Evolutionary conservation across 768 basidiomycete species (phyloP), one percentile per base, ranked within the genome.

Genomic region (Calocera viscosa): DNA sequence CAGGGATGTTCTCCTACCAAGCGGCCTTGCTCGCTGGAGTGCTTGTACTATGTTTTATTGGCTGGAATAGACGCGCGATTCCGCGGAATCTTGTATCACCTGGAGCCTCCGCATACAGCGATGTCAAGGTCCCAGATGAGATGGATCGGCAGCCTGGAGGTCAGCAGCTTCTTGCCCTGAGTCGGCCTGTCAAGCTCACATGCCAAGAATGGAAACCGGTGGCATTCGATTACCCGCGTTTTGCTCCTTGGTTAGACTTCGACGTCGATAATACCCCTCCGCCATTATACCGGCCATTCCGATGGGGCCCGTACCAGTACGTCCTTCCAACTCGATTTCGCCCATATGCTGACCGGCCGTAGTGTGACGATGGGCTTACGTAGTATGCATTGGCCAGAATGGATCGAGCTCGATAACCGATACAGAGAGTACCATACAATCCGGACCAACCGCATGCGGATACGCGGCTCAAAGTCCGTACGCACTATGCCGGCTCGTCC

Each of bases 351-450:
- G 39, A 11, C 8, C 16, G 8, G 12, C 40, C 47, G 38, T 40
- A 88, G 86, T 69, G 79, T 86, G 43, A 88, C 85, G 34, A 88
- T 88, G 85, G 86, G 83, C 68, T 82, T 86, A 71, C 81, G 84
- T 40, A 76, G 72, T 63, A 88, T 89, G 86, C 78, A 77, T 10
- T 90, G 85, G 84, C 79, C 81, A 41, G 83, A 86, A 65, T 89
- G 88, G 88, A 83, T 90, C 53, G 86, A 89, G 84, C 78, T 88
- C 34, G 88, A 88, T 73, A 79, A 81, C 66, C 76, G 82, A 66
- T 87, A 83, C 71, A 72, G 77, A 14, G 70, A 73, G 22, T 86
- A 84, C 71, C 82, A 87, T 72, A 76, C 76, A 14, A 84, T 91
- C 60, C 67, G 69, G 16, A 7, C 34, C 5, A 78, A 81, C 67